These are phyloP conservation scores for Lasiodiplodia hormozganensis DNA, from an alignment of 2,329 filamentous ascomycete species.

Conservation along the genomic window DNA sequence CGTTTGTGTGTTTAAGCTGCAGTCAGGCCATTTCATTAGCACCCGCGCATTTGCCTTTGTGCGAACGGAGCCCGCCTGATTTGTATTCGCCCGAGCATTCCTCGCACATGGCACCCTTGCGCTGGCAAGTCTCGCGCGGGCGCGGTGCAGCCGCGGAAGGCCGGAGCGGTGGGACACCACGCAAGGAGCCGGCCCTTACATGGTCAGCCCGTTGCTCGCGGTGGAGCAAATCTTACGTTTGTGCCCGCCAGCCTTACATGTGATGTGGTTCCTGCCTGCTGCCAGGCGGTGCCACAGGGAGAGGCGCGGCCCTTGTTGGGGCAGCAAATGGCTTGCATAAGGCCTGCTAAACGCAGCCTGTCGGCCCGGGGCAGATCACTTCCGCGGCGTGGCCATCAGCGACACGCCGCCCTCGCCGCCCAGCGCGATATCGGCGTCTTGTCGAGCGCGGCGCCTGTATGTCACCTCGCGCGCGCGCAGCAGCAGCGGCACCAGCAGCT, in stretches of 20 bases:
- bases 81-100: constrained; percentile 29
- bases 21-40: constrained; percentile 24
- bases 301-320: constrained; percentile 23
- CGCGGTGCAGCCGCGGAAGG: constrained; percentile 29
- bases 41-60: constrained; percentile 22
- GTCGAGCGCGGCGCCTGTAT: background rate
- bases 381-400: constrained; percentile 5
- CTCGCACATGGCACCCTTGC: constrained; percentile 47
- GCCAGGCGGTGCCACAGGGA: constrained; percentile 13
- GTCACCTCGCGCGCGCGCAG: constrained; percentile 2
- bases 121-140: constrained; percentile 22
- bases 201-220: constrained; percentile 14
- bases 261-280: constrained; percentile 25
- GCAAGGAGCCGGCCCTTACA: constrained; percentile 29
- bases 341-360: background rate
- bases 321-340: constrained; percentile 23
- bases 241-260: constrained; percentile 25
- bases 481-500: background rate
- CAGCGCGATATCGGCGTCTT: background rate
- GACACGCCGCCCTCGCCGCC: constrained; percentile 9
- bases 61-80: constrained; percentile 27
- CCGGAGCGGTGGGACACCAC: constrained; percentile 27
- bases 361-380: constrained; percentile 16
- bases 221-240: constrained; percentile 28
- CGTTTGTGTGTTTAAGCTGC: constrained; percentile 28